Conservation (phyloP, 148 eudicot genomes). For the Rhododendron vialii region DNA sequence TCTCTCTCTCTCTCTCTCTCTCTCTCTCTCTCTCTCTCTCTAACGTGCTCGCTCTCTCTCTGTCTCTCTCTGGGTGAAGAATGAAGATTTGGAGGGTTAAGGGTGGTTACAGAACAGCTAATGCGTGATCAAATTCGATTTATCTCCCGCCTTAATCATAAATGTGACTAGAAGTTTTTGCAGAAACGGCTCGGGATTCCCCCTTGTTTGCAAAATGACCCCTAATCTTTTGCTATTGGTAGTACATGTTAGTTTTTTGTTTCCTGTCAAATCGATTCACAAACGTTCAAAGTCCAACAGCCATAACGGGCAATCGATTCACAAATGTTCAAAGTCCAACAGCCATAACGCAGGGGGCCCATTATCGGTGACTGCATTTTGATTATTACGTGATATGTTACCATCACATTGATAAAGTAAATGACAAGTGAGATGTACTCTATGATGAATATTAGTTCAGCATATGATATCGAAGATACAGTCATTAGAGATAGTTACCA, state of each 20-base stretch:
- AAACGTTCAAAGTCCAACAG: too few species aligned
- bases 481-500: too few species aligned
- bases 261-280: background rate
- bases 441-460: too few species aligned
- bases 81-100: background rate
- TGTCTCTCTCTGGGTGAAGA: background rate
- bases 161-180: background rate
- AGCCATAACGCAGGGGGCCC: too few species aligned
- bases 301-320: background rate
- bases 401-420: too few species aligned
- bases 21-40: background rate
- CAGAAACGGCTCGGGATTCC: background rate
- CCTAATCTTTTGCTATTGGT: background rate
- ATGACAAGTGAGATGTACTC: too few species aligned
- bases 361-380: too few species aligned
- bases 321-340: background rate
- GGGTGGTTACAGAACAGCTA: conserved; percentile 1
- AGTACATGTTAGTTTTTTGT: background rate
- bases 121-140: conserved; percentile 11
- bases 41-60: background rate
- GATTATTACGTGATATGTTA: too few species aligned
- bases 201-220: conserved; percentile 1
- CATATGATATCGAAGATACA: too few species aligned
- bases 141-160: conserved; percentile 38
- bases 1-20: conserved; percentile 4